Evolutionary conservation across 1,139 yeast genomes (phyloP).

Genomic region (Blastobotrys illinoisensis): DNA sequence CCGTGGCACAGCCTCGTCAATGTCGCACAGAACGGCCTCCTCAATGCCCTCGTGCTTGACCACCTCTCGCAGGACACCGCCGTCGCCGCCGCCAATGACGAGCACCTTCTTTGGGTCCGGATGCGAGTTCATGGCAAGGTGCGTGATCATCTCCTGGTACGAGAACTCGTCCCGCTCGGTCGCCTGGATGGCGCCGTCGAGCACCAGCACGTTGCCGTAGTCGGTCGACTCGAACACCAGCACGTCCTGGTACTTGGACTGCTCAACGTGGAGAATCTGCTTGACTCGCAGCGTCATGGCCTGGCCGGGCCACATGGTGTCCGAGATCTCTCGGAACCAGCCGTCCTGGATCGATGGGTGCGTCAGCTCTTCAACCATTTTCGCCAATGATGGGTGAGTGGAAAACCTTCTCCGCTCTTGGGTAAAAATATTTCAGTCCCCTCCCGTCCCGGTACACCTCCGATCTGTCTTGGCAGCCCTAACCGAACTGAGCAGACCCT

Average conservation of each 20-base stretch:
- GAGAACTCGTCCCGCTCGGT: constrained; percentile 89
- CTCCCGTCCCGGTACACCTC: background rate
- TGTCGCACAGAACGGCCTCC: constrained; percentile 76
- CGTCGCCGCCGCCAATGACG: constrained; percentile 93
- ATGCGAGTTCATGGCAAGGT: constrained; percentile 72
- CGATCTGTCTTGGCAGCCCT: too few species aligned
- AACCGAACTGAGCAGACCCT: too few species aligned
- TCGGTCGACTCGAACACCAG: constrained; percentile 67
- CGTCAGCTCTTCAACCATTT: constrained; percentile 29
- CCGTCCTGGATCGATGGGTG: constrained; percentile 48
- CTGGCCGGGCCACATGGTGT: constrained; percentile 94
- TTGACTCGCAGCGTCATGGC: constrained; percentile 83
- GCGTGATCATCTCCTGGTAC: constrained; percentile 81
- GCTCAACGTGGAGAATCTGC: constrained; percentile 64
- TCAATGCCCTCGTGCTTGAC: constrained; percentile 70
- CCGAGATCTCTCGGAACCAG: constrained; percentile 87
- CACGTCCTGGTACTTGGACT: constrained; percentile 79
- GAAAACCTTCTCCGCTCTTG: background rate
- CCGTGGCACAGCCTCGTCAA: constrained; percentile 79
- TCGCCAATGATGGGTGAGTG: constrained; percentile 4
- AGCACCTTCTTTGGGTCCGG: constrained; percentile 66
- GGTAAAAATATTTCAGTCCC: background rate
- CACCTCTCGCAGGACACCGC: constrained; percentile 83
- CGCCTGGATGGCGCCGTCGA: constrained; percentile 83
- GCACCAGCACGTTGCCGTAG: constrained; percentile 79